phyloP scores from a whole-genome alignment of 2,329 filamentous ascomycete genomes.

The Aureobasidium mangrovei region DNA sequence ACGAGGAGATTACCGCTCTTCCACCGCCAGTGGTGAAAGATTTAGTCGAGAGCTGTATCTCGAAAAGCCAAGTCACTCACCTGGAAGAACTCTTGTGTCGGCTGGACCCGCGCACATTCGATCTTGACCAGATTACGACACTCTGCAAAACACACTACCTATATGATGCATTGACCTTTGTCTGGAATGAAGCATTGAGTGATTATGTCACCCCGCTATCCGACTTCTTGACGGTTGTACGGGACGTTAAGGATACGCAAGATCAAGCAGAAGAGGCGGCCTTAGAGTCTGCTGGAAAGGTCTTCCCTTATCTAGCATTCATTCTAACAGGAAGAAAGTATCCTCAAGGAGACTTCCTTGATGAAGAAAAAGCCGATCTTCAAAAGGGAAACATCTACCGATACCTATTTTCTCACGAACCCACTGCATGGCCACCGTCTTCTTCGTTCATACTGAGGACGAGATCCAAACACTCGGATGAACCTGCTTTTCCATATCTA shows the following conservation, averaged over 20 bases:
- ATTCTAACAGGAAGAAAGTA: constrained; percentile 85
- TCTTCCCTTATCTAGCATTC: constrained; percentile 92
- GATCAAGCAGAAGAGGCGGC: constrained; percentile 50
- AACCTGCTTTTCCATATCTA: constrained; percentile 78
- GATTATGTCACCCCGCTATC: constrained; percentile 89
- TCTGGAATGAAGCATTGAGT: constrained; percentile 84
- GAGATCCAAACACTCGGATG: constrained; percentile 45
- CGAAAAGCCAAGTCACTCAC: constrained; percentile 62
- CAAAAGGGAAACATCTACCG: constrained; percentile 88
- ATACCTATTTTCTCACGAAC: constrained; percentile 83
- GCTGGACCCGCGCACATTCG: constrained; percentile 81
- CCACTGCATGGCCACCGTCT: constrained; percentile 59
- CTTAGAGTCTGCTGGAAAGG: constrained; percentile 56
- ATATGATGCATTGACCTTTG: constrained; percentile 91
- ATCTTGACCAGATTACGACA: constrained; percentile 84
- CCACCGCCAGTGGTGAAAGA: constrained; percentile 81
- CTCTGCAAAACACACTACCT: constrained; percentile 86
- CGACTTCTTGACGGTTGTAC: constrained; percentile 62
- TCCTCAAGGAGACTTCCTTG: constrained; percentile 69
- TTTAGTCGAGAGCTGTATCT: constrained; percentile 72
- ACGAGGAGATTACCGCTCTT: constrained; percentile 62
- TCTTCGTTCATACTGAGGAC: constrained; percentile 20
- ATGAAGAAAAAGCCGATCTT: constrained; percentile 59
- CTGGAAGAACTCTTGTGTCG: constrained; percentile 93
- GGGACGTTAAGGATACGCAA: constrained; percentile 51